Base-by-base conservation (phyloP, 164 flowering plant species). In the Nelumbo lutea region DNA sequence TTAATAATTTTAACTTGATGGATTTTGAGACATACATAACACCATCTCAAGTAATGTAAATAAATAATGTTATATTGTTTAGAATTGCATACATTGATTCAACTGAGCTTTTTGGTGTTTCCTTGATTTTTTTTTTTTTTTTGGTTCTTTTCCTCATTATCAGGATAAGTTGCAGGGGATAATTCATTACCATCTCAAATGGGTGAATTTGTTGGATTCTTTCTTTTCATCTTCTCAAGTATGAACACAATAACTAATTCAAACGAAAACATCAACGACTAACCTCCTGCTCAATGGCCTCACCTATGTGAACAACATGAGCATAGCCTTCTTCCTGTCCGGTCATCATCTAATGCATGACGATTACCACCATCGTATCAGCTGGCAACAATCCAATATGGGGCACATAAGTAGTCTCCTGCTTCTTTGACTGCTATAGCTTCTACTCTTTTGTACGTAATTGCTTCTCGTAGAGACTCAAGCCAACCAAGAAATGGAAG, bases 351-450 rank as follows among this genome's bases (percentile, higher is more conserved):
- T 88, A 91, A 73, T 95, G 96, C 98, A 95, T 90, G 40, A 87
- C 92, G 65, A 95, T 91, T n/a, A 95, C 84, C 2, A 97, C 96
- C 86, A 91, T 87, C 73, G 89, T 91, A 68, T 90, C 98, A 0
- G 97, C 87, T 0, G 97, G 88, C 84, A 95, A 78, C 67, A 83
- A 74, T 9, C 81, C 86, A 64, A 95, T 82, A 61, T 83, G 75
- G 1, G 85, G 89, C 2, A 87, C 90, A 76, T 75, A 85, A 3
- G 90, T 81, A 46, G 89, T 84, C 81, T 80, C 86, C 52, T 82
- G 79, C 77, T 79, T 86, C 76, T 76, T 79, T 0, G 69, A 62
- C 78, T 68, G 73, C 77, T 81, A 86, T 47, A 67, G 42, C 62
- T 66, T 79, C 85, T 91, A 93, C 73, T 94, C 96, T 64, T 71